Conservation (phyloP, 108 stramenopile species). For the Aurantiochytrium sp. region DNA sequence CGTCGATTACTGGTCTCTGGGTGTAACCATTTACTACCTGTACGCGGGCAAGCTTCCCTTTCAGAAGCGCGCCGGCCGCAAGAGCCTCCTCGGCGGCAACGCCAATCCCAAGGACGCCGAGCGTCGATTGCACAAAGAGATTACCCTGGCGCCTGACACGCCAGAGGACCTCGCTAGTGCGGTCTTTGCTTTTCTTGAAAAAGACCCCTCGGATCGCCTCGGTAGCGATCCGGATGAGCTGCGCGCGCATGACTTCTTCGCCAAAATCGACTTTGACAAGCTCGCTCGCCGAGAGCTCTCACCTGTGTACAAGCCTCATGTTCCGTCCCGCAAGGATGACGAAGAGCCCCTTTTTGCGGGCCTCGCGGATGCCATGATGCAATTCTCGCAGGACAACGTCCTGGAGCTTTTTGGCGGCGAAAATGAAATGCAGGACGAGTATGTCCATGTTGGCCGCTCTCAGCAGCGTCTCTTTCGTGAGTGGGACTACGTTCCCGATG, state of each 20-base stretch:
- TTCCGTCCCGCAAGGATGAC: background rate
- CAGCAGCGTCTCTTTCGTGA: constrained; percentile 10
- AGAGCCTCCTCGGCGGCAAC: background rate
- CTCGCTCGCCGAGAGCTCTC: background rate
- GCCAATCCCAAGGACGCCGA: background rate
- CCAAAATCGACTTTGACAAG: constrained; percentile 16
- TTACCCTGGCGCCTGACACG: background rate
- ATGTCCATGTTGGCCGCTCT: background rate
- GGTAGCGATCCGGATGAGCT: background rate
- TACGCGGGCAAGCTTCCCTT: background rate
- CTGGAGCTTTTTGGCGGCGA: constrained; percentile 5
- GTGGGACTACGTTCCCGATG: background rate
- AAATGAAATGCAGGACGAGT: constrained; percentile 1
- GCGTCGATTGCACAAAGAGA: background rate
- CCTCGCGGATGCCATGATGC: background rate
- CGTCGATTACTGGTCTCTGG: constrained; percentile 54
- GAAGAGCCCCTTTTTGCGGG: background rate
- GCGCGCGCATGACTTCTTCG: constrained; percentile 16
- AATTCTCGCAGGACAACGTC: constrained; percentile 8
- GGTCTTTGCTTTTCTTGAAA: background rate
- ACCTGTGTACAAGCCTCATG: background rate
- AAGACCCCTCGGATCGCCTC: background rate
- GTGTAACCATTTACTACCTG: constrained; percentile 48
- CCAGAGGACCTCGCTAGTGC: background rate
- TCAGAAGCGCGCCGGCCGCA: background rate